Evolutionary conservation across 2,329 filamentous ascomycete genomes (phyloP).

Genomic region (Neofusicoccum sp.): DNA sequence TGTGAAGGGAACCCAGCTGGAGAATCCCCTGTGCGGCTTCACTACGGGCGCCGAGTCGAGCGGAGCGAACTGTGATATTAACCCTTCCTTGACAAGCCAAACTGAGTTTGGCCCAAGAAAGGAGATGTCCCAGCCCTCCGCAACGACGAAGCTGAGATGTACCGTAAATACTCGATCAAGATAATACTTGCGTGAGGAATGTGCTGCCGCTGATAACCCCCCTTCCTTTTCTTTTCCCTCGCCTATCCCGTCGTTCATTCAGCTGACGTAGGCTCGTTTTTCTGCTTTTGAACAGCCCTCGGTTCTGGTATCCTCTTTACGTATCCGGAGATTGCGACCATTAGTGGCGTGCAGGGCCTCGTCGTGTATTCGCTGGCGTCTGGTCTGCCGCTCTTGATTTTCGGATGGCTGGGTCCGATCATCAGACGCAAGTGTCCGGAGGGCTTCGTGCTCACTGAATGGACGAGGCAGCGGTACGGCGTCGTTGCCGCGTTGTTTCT

Average conservation of each 20-base stretch:
- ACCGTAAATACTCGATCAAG: constrained; percentile 97
- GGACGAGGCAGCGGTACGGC: constrained; percentile 78
- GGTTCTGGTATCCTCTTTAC: constrained; percentile 81
- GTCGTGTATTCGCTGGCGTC: constrained; percentile 73
- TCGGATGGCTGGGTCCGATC: constrained; percentile 71
- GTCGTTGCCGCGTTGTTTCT: constrained; percentile 67
- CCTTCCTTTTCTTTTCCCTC: constrained; percentile 41
- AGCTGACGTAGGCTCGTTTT: constrained; percentile 34
- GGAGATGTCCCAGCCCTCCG: background rate
- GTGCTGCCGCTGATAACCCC: constrained; percentile 75
- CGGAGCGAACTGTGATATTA: constrained; percentile 36
- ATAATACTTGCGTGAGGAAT: constrained; percentile 99
- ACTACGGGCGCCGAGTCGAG: constrained; percentile 74
- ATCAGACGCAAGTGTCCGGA: constrained; percentile 78
- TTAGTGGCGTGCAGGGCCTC: constrained; percentile 75
- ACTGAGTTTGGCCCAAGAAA: background rate
- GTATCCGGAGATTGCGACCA: constrained; percentile 76
- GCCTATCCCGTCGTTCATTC: background rate
- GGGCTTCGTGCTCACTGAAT: constrained; percentile 81
- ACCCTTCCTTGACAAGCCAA: constrained; percentile 40
- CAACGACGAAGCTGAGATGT: constrained; percentile 79
- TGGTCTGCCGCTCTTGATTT: constrained; percentile 69
- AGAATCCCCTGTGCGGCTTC: constrained; percentile 53
- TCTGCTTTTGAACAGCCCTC: constrained; percentile 57
- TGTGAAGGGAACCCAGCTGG: constrained; percentile 1